These are phyloP conservation scores for Mycena leptocephala DNA, from an alignment of 768 basidiomycete species.

Conservation along the genomic window DNA sequence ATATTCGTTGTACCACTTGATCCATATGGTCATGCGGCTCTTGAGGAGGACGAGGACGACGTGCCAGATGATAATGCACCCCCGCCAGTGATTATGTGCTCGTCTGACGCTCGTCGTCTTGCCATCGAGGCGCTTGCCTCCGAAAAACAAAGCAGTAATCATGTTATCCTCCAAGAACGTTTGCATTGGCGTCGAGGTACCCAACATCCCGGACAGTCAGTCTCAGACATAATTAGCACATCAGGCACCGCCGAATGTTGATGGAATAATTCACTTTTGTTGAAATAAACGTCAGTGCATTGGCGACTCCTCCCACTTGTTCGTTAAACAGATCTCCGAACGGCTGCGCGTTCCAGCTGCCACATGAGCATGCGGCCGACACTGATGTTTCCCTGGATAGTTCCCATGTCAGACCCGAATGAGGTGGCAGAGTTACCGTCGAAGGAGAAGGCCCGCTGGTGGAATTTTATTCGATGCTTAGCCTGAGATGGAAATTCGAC, in stretches of 20 bases:
- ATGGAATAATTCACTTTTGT: constrained; percentile 51
- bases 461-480: not conserved
- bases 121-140: no score
- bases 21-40: no score
- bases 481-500: not conserved
- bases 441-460: constrained; percentile 43
- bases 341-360: constrained; percentile 52
- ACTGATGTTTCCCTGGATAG: no score
- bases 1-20: no score
- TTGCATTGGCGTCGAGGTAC: constrained; percentile 51
- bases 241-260: no score
- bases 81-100: no score
- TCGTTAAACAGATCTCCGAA: constrained; percentile 46
- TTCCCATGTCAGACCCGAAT: constrained; percentile 53
- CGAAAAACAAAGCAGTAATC: constrained; percentile 52
- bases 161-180: constrained; percentile 51
- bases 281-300: constrained; percentile 53
- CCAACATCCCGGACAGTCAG: constrained; percentile 54
- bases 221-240: no score
- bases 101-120: no score
- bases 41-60: no score
- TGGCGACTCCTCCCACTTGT: constrained; percentile 48
- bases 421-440: constrained; percentile 47
- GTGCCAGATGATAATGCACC: no score
- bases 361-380: constrained; percentile 48